Evolutionary conservation across 345 rosid genomes (phyloP), one percentile per base, ranked within the genome.

Genomic region (Cochlearia excelsa): DNA sequence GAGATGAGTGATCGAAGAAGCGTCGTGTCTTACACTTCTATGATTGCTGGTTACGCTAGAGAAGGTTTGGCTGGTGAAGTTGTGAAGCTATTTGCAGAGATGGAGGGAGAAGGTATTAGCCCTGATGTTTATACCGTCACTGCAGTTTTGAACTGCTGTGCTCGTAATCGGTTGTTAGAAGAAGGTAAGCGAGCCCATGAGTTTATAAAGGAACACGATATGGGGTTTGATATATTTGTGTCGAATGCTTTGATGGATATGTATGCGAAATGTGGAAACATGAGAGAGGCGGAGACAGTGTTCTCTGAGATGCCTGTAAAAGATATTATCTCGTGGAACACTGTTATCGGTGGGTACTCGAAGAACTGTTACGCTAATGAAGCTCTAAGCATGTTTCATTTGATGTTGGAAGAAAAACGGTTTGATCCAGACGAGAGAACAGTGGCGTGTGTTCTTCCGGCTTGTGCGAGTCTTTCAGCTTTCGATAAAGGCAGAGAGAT

Each of bases 221-320:
- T 80, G 71, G 82, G 70, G 30, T 73, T 80, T 1, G 76, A 72
- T 77, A 64, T 79, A 28, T 80, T 74, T 49, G 79, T 82, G 7
- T 78, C 73, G 3, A 82, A 87, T 70, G 81, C 88, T 51, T 77
- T 87, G 46, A 76, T 84, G 84, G 90, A 87, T 66, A 84, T 84
- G 90, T 84, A 84, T 71, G 81, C 86, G 2, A 84, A 80, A 79
- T 84, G 90, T 68, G 88, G 90, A 76, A 84, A 81, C 71, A 79
- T 84, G 84, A 47, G 38, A 63, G 86, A 79, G 30, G 90, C 90
- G 9, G 66, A 76, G 51, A 51, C 41, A 8, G 83, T 80, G 16
- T 84, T 84, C 61, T 63, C 56, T 5, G 62, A 67, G 56, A 81
- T 82, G 83, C 75, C 57, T 30, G 71, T 63, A 29, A 84, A 77